Conservation (phyloP, 441 rosid genomes). For the Euphorbia corollata region DNA sequence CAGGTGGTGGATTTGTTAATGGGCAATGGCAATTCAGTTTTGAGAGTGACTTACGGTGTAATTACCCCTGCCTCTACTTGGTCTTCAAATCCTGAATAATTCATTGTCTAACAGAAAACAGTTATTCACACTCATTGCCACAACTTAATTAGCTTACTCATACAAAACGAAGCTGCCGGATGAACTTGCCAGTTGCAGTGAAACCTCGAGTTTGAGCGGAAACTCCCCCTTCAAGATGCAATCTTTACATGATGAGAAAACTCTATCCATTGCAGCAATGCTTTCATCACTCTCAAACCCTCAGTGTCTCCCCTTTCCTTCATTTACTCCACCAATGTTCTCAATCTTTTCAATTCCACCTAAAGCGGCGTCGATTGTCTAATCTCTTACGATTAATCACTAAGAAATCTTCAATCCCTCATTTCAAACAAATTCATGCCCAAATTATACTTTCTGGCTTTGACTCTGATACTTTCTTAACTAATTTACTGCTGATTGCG, state of each 20-base stretch:
- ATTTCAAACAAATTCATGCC: constrained; percentile 13
- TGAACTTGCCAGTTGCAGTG: no score
- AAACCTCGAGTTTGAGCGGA: background rate
- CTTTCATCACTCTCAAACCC: background rate
- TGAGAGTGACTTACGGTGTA: no score
- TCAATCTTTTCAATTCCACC: background rate
- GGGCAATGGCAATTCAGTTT: no score
- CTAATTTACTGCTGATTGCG: background rate
- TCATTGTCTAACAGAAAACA: no score
- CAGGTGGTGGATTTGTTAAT: no score
- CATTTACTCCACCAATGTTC: background rate
- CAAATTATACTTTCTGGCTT: constrained; percentile 13
- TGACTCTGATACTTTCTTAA: constrained; percentile 3
- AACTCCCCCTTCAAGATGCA: background rate
- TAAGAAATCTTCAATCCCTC: background rate
- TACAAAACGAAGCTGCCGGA: no score
- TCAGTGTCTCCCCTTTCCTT: constrained; percentile 6
- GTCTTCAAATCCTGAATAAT: no score
- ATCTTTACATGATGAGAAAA: constrained; percentile 12
- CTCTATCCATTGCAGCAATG: background rate
- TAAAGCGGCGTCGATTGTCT: background rate
- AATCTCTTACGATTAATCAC: constrained; percentile 9
- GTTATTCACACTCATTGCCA: no score
- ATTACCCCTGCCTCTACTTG: no score
- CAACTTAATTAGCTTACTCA: no score